Base-by-base conservation (phyloP, 257 asterid genomes). In the Solanum chmielewskii region DNA sequence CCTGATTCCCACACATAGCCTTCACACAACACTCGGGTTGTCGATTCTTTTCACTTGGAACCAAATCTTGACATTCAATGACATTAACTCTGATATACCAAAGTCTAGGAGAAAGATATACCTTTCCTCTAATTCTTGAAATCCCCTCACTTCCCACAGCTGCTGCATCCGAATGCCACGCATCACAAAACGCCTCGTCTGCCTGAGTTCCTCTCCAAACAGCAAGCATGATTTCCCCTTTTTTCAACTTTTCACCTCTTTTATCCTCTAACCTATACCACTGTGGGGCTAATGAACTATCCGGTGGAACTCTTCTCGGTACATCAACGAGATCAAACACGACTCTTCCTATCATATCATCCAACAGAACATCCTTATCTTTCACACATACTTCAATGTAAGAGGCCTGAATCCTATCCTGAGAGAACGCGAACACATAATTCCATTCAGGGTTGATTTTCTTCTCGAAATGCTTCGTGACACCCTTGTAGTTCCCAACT, bases 111-210 rank as follows among this genome's bases (percentile, higher is more conserved):
- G 98, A 92, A n/a, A 94, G 88, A 87, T 95, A 95, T 3, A 95
- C 95, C 90, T 95, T 95, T 35, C 98, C 98, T 39, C 98, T 90
- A 76, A 95, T 95, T 29, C 81, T 93, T 3, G 98, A 90, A 20
- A 95, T 89, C 0, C 91, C 92, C 0, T 93, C 98, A 29, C 92
- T 90, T 11, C 94, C 92, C 14, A 94, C 92, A 0, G 95, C 90
- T 0, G 96, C 98, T 9, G 98, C 97, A 73, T 95, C 98, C 3
- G 98, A 94, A 89, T 94, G 98, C 98, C 98, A 94, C 6, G 98
- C 98, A 41, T 95, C 98, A 18, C 94, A 86, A 83, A 95, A 95
- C 3, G 91, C 94, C 92, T 95, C 98, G 74, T 95, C 98, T 0
- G 97, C 98, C 78, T 95, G 98, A 88, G 95, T 95, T 59, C 98